Evolutionary conservation across 2,329 filamentous ascomycete species (phyloP), one percentile per base, ranked within the genome.

Genomic region (Rhynchosporium graminicola): DNA sequence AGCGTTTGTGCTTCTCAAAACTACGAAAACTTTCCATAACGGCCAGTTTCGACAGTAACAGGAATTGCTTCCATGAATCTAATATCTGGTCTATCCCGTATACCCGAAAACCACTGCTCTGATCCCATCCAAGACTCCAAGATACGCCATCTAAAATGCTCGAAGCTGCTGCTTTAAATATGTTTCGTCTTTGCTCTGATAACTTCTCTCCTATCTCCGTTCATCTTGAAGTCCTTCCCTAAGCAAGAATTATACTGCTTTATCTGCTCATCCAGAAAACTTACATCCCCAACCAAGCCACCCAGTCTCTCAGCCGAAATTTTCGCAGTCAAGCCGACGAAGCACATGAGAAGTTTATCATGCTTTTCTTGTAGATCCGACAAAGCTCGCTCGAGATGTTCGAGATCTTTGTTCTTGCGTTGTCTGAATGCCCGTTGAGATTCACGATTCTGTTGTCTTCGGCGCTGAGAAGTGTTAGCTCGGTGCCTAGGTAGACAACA

Each of bases 161-260:
- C 36, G 28, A 54, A 7, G 15, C 28, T 10, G 15, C 28, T 10
- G 4, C 20, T 6, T 40, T 42, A 54, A n/a, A 42, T 3, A 42
- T 20, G 10, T 8, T 40, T 31, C 20, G 51, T 40, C 36, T 54
- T 54, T 2, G 36, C 26, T 29, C 51, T 40, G 36, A 54, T 54
- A 40, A 31, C 51, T 42, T 54, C 51, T 54, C 29, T 54, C 33
- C 51, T 40, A 13, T 54, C 51, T 3, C 51, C 51, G 38, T 54
- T 54, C 36, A 54, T 54, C 51, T 54, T 54, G 51, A 54, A 54
- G 51, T 54, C 51, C 51, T 54, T 54, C n/a, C 51, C 51, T 12
- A 54, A 28, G 40, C 51, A 54, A 26, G 51, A 42, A 36, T 54
- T 54, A 26, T 54, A 54, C 51, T 54, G 51, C 51, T 54, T 54